A percentile compares a stretch with the other conserved stretches of the same genome.
phyloP scores from a whole-genome alignment of 805 yeast species.

The Alloascoidea hylecoeti region DNA sequence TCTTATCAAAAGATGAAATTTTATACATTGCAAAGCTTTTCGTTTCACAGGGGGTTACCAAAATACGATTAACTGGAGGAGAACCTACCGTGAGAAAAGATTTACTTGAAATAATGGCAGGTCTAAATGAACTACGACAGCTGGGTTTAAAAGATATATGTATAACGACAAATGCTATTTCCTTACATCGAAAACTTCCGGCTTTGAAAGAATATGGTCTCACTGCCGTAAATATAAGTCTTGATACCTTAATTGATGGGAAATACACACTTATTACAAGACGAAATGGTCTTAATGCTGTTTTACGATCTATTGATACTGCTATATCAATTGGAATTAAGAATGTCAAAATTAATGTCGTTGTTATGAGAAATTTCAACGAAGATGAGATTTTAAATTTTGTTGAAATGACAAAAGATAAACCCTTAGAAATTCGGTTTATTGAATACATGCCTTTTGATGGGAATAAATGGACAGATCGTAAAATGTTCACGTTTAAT shows the following conservation, averaged over 20 bases:
- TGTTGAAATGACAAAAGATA: slow-evolving; percentile 23
- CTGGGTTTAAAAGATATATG: slow-evolving; percentile 33
- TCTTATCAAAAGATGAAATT: slow-evolving; percentile 30
- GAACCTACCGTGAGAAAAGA: slow-evolving; percentile 42
- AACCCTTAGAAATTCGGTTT: slow-evolving; percentile 32
- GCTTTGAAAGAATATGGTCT: slow-evolving; percentile 25
- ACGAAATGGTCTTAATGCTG: slow-evolving; percentile 31
- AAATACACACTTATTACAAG: slow-evolving; percentile 33
- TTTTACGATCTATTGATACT: slow-evolving; percentile 25
- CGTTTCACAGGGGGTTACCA: slow-evolving; percentile 33
- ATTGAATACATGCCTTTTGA: slow-evolving; percentile 48
- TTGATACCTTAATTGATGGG: slow-evolving; percentile 37
- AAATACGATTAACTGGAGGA: slow-evolving; percentile 40
- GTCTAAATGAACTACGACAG: slow-evolving; percentile 18
- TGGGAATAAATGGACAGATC: slow-evolving; percentile 36
- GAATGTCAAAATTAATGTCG: slow-evolving; percentile 33
- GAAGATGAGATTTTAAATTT: slow-evolving; percentile 37
- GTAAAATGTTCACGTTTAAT: slow-evolving; percentile 29
- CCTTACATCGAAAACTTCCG: slow-evolving; percentile 32
- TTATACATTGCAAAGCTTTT: slow-evolving; percentile 26
- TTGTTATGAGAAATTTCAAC: slow-evolving; percentile 32
- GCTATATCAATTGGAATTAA: slow-evolving; percentile 30
- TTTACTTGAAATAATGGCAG: slow-evolving; percentile 26
- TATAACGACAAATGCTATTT: slow-evolving; percentile 37
- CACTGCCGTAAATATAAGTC: slow-evolving; percentile 30